Percentiles rank a stretch among this genome's conserved stretches.
phyloP scores from a whole-genome alignment of 148 eudicot species.

The Cornus florida region DNA sequence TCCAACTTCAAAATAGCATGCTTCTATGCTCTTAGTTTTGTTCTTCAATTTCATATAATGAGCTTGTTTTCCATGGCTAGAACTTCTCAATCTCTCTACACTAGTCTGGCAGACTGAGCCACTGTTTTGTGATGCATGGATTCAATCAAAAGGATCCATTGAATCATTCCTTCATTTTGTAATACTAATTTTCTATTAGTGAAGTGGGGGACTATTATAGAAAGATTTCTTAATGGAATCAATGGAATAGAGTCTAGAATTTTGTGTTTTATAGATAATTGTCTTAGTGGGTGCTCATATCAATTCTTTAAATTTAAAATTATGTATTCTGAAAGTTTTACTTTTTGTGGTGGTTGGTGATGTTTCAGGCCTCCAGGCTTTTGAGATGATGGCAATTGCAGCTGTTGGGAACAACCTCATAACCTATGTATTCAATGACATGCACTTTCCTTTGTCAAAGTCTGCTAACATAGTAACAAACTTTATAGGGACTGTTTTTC shows the following conservation, averaged over 20 bases:
- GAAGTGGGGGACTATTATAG: background rate
- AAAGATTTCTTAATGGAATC: background rate
- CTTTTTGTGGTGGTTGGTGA: slow-evolving; percentile 1
- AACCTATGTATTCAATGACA: slow-evolving; percentile 47
- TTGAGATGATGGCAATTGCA: slow-evolving; percentile 58
- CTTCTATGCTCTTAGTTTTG: too few species aligned
- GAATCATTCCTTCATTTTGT: background rate
- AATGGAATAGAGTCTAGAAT: background rate
- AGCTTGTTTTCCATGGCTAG: too few species aligned
- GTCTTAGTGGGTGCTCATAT: background rate
- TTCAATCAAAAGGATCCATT: background rate
- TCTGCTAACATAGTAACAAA: slow-evolving; percentile 50
- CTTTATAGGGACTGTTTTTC: slow-evolving; percentile 51
- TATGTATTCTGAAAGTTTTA: background rate
- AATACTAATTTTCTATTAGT: background rate
- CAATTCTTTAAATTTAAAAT: background rate
- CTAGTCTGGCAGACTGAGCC: background rate
- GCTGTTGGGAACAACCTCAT: slow-evolving; percentile 52
- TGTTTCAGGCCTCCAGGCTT: slow-evolving; percentile 42
- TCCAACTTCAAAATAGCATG: background rate
- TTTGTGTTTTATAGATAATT: background rate
- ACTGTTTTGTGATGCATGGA: background rate
- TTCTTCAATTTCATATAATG: too few species aligned
- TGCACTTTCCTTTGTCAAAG: slow-evolving; percentile 49
- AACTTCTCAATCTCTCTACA: background rate